phyloP scores from a whole-genome alignment of 441 rosid species.

The Capsella rubella region DNA sequence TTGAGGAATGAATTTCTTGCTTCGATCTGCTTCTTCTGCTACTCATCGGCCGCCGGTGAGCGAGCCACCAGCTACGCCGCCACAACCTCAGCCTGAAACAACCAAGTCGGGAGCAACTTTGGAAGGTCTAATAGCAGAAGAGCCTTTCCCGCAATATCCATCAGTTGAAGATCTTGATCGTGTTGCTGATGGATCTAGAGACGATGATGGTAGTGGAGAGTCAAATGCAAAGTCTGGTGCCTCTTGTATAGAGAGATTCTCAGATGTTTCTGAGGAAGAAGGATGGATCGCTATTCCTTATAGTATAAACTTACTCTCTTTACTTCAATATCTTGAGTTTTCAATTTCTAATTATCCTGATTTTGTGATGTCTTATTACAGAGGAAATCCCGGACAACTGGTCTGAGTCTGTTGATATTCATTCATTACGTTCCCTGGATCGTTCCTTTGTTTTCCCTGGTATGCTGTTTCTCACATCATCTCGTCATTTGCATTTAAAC shows the following conservation, averaged over 20 bases:
- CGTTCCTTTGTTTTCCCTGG: slow-evolving; percentile 95
- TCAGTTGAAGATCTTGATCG: slow-evolving; percentile 50
- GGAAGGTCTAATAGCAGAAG: slow-evolving; percentile 74
- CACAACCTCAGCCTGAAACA: slow-evolving; percentile 43
- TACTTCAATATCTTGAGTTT: not conserved
- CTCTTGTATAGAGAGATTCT: slow-evolving; percentile 55
- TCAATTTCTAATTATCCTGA: slow-evolving; percentile 6
- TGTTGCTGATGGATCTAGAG: slow-evolving; percentile 50
- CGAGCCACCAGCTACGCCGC: slow-evolving; percentile 54
- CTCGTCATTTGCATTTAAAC: slow-evolving; percentile 30
- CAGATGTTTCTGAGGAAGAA: slow-evolving; percentile 83
- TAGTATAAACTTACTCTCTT: slow-evolving; percentile 53
- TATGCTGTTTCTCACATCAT: slow-evolving; percentile 44
- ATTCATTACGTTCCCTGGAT: slow-evolving; percentile 68
- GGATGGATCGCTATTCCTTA: slow-evolving; percentile 91
- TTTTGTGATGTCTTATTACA: slow-evolving; percentile 42
- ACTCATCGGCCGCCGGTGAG: slow-evolving; percentile 58
- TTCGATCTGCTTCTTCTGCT: slow-evolving; percentile 61
- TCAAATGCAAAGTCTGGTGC: slow-evolving; percentile 45
- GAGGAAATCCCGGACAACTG: slow-evolving; percentile 79
- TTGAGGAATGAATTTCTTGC: slow-evolving; percentile 80
- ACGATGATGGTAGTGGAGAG: slow-evolving; percentile 49
- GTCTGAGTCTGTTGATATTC: slow-evolving; percentile 65
- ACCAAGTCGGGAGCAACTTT: slow-evolving; percentile 55
- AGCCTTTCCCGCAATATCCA: slow-evolving; percentile 60